phyloP scores from a whole-genome alignment of 768 basidiomycete genomes.

The Lactarius indigo region DNA sequence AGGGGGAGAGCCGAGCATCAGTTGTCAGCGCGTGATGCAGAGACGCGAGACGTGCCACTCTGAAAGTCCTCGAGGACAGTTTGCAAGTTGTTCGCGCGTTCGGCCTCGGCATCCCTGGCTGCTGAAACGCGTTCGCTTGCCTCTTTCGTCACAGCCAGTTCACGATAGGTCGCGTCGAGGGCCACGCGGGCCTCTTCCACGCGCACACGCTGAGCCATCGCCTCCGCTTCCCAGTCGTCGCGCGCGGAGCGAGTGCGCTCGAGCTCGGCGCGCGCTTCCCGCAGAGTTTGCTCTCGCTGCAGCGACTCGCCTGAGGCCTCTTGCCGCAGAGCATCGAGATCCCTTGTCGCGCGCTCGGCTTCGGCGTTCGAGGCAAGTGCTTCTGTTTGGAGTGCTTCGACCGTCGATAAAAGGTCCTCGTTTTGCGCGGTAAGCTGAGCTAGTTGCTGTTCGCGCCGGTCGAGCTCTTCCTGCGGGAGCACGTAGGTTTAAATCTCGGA shows the following conservation, averaged over 20 bases:
- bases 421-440: conserved; percentile 75
- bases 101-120: conserved; percentile 63
- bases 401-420: conserved; percentile 63
- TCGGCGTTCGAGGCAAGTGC: conserved; percentile 74
- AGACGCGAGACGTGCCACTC: conserved; percentile 51
- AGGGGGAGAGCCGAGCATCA: conserved; percentile 19
- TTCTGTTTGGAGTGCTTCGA: conserved; percentile 80
- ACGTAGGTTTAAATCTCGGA: conserved; percentile 15
- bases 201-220: conserved; percentile 61
- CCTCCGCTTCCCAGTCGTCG: conserved; percentile 63
- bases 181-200: conserved; percentile 67
- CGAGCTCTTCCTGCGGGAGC: conserved; percentile 86
- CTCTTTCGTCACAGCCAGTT: conserved; percentile 64
- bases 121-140: conserved; percentile 50
- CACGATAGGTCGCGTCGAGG: conserved; percentile 53
- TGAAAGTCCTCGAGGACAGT: conserved; percentile 96
- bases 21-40: neutral
- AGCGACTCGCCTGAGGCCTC: conserved; percentile 67
- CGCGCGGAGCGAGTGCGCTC: conserved; percentile 83
- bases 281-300: conserved; percentile 72
- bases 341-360: conserved; percentile 60
- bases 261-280: conserved; percentile 80
- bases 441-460: conserved; percentile 82
- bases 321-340: conserved; percentile 68
- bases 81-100: conserved; percentile 81